phyloP scores from a whole-genome alignment of 345 rosid species.

The Sonneratia alba region DNA sequence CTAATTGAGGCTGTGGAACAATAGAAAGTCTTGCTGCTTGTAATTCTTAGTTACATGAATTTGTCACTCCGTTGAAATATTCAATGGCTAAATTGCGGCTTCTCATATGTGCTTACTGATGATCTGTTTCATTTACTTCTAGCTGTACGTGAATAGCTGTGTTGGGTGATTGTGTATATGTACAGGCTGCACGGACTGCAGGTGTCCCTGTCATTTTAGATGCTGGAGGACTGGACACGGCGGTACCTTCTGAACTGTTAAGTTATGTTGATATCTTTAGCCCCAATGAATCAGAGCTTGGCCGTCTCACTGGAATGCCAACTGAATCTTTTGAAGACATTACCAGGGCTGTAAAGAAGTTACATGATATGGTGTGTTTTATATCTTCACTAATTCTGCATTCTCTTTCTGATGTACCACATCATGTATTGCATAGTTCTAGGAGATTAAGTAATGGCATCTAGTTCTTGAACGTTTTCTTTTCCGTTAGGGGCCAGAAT shows the following conservation, averaged over 20 bases:
- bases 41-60: neutral
- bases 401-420: neutral
- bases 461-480: neutral
- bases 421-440: neutral
- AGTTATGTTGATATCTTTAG: slow-evolving; percentile 64
- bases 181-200: slow-evolving; percentile 66
- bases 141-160: neutral
- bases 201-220: slow-evolving; percentile 84
- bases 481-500: neutral
- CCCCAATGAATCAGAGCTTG: slow-evolving; percentile 86
- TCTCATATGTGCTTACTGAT: neutral
- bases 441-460: neutral
- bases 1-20: too few species aligned
- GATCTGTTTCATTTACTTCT: neutral
- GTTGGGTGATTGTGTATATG: neutral
- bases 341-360: slow-evolving; percentile 48
- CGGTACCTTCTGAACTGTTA: slow-evolving; percentile 59
- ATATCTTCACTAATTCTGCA: neutral
- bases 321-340: slow-evolving; percentile 70
- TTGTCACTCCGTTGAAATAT: neutral
- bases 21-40: too few species aligned
- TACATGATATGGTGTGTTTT: slow-evolving; percentile 56
- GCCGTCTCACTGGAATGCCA: slow-evolving; percentile 68
- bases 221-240: slow-evolving; percentile 95
- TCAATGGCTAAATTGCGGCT: neutral